phyloP scores from a whole-genome alignment of 2,329 filamentous ascomycete genomes.

The Fusarium pininemorale region DNA sequence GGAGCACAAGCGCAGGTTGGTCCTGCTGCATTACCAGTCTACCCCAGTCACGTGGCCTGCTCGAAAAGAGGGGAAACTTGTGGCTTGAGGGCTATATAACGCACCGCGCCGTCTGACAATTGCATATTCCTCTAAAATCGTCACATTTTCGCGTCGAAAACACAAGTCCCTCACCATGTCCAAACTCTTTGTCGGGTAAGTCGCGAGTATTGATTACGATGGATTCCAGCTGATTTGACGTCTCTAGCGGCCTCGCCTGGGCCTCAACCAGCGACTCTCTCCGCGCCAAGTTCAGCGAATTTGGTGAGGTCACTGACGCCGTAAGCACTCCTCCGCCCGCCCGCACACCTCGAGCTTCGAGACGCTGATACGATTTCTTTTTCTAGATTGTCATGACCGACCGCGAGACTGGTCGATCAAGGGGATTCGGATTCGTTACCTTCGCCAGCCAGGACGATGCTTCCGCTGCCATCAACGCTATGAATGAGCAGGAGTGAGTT shows the following conservation, averaged over 20 bases:
- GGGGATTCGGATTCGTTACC: conserved; percentile 7
- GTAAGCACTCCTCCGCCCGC: background rate
- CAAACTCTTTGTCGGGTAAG: conserved; percentile 8
- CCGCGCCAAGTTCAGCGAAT: background rate
- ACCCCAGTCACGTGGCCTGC: background rate
- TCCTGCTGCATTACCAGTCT: background rate
- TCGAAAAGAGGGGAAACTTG: background rate
- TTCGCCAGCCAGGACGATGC: background rate
- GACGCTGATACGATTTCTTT: background rate
- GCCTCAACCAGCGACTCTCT: background rate
- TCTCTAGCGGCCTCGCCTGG: background rate
- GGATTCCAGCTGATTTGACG: background rate
- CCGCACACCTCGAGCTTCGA: background rate
- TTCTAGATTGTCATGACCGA: background rate
- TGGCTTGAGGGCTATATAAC: conserved; percentile 6
- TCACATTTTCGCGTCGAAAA: background rate
- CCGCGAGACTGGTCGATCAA: background rate
- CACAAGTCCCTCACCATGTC: background rate
- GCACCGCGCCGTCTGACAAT: background rate
- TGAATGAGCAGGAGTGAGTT: conserved; percentile 1
- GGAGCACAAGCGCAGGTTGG: background rate
- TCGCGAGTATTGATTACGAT: background rate
- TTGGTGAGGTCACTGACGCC: conserved; percentile 2
- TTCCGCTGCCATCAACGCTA: background rate
- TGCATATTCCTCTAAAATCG: background rate